These are phyloP conservation scores for Rhodotorula sphaerocarpa DNA, from an alignment of 768 basidiomycete species.

Conservation along the genomic window DNA sequence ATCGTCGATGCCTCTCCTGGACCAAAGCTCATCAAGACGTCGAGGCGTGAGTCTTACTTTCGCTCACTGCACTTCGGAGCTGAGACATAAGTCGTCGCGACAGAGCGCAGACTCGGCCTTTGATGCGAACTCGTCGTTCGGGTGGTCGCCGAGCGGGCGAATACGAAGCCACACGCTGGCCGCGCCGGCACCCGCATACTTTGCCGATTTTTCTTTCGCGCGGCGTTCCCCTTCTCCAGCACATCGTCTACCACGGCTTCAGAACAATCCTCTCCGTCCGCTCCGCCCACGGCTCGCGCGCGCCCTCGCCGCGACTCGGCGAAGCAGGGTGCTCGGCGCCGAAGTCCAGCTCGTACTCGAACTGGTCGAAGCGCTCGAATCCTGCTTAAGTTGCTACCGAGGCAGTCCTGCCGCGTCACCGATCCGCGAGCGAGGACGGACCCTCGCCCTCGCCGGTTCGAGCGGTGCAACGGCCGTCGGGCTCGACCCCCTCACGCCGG, in stretches of 20 bases:
- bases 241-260: not conserved
- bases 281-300: slow-evolving; percentile 31
- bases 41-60: too few relatives aligned
- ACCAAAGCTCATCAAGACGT: not conserved
- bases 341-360: slow-evolving; percentile 33
- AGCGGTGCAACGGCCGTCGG: too few relatives aligned
- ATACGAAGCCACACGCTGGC: not conserved
- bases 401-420: too few relatives aligned
- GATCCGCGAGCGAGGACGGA: too few relatives aligned
- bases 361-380: slow-evolving; percentile 32
- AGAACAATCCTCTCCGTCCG: slow-evolving; percentile 23
- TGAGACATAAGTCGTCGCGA: too few relatives aligned
- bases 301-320: slow-evolving; percentile 4
- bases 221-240: not conserved
- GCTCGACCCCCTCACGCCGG: too few relatives aligned
- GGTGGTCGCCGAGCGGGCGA: too few relatives aligned
- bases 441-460: not conserved
- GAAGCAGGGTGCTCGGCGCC: not conserved
- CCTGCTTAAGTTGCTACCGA: slow-evolving; percentile 6
- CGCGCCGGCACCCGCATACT: slow-evolving; percentile 4
- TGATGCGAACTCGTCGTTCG: not conserved
- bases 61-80: too few relatives aligned
- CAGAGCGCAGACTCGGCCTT: slow-evolving; percentile 9
- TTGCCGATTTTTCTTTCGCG: slow-evolving; percentile 14
- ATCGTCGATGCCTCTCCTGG: slow-evolving; percentile 18